Conservation (phyloP, 139 green algal species). For the Coccomyxa sp. region DNA sequence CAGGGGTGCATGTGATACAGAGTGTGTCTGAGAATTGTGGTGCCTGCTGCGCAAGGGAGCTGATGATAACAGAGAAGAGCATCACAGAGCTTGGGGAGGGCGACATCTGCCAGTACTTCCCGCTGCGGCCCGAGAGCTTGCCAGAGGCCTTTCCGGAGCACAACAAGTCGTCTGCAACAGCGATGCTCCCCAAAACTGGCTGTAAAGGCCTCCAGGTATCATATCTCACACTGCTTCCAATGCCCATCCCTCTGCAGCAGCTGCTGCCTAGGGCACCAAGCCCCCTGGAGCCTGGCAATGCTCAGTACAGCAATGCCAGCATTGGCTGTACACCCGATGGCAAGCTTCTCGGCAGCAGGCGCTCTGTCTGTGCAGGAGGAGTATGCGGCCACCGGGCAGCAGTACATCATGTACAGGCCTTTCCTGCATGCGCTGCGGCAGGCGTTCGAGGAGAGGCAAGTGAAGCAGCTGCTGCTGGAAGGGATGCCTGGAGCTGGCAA, state of each 20-base stretch:
- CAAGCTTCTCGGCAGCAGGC: background rate
- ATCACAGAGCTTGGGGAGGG: background rate
- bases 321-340: background rate
- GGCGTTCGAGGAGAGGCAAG: background rate
- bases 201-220: conserved; percentile 30
- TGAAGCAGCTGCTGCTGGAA: conserved; percentile 11
- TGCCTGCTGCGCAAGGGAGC: too few relatives aligned
- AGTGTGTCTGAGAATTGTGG: background rate
- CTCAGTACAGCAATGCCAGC: too few relatives aligned
- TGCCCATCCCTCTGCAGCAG: too few relatives aligned
- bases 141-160: conserved; percentile 3
- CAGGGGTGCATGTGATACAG: background rate
- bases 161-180: background rate
- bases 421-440: conserved; percentile 10
- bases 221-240: background rate
- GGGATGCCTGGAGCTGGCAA: conserved; percentile 47
- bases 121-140: background rate
- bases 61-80: too few relatives aligned
- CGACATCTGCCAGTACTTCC: background rate
- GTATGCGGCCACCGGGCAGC: conserved; percentile 9
- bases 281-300: background rate
- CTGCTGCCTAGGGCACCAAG: too few relatives aligned
- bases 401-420: conserved; percentile 16
- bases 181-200: conserved; percentile 26
- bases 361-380: conserved; percentile 11